Evolutionary conservation across 2,329 filamentous ascomycete genomes (phyloP), one percentile per base, ranked within the genome.

Genomic region (Plectosphaerella plurivora): DNA sequence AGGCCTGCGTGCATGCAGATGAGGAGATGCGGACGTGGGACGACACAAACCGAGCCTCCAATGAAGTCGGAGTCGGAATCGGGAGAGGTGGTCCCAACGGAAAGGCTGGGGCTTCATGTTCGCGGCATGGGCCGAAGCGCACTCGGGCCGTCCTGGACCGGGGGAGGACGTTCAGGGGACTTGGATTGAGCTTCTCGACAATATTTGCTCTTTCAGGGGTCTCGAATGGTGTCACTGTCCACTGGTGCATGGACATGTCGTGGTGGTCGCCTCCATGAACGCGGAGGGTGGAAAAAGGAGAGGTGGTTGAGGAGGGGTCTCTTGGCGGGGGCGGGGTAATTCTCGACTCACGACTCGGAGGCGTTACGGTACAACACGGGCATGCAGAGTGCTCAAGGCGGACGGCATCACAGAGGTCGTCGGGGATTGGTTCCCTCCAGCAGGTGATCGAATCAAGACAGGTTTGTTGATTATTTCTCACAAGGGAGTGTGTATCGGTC

Each of bases 71-170:
- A 41, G 37, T 41, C 3, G 11, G 18, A 41, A 14, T 41, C 22
- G 22, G 22, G 41, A 44, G 41, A 22, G 41, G 41, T 20, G 41
- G 41, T 44, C 18, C n/a, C 16, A 10, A 33, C 8, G 41, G 16
- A 16, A 12, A 20, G 41, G n/a, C 22, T 18, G 41, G 41, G 41
- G 41, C 41, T 7, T 5, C n/a, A 44, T 24, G 53, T 42, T 24
- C 42, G 53, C 55, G 55, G 53, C 47, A 51, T 50, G 49, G 49
- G 49, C 53, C 55, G 53, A 52, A 24, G 50, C 45, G 51, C 28
- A 52, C 49, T 12, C 28, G 28, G 28, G 28, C 41, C 41, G 18
- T 44, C 10, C 41, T 7, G 41, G n/a, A 4, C 11, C 41, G 16
- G 10, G 10, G 41, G 16, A 44, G 37, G 37, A 15, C 3, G 14